These are phyloP conservation scores for Picochlorum sp. DNA, from an alignment of 139 green algal genomes.

Conservation along the genomic window DNA sequence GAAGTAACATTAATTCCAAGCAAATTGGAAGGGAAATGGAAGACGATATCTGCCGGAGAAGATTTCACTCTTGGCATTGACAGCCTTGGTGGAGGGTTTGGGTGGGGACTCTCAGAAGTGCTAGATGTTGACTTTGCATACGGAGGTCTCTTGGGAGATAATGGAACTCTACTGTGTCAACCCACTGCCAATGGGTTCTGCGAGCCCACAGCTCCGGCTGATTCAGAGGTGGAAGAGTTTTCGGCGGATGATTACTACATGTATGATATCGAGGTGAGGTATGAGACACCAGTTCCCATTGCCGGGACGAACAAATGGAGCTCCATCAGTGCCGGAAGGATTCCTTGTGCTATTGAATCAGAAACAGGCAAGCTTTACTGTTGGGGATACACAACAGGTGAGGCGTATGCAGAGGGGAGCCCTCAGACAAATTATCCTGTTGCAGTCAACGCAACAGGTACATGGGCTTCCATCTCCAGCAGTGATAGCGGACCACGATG, in stretches of 20 bases:
- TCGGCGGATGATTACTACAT: neutral
- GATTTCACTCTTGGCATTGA: conserved; percentile 9
- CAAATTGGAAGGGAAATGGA: conserved; percentile 6
- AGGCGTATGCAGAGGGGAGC: conserved; percentile 4
- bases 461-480: conserved; percentile 5
- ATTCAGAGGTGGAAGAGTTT: neutral
- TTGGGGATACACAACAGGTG: conserved; percentile 14
- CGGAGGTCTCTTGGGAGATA: conserved; percentile 2
- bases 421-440: conserved; percentile 6
- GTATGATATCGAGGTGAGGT: neutral
- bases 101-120: conserved; percentile 8
- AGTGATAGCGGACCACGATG: neutral
- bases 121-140: conserved; percentile 7
- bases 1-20: neutral
- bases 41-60: neutral
- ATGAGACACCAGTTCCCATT: conserved; percentile 2
- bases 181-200: conserved; percentile 1
- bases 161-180: neutral
- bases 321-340: conserved; percentile 6
- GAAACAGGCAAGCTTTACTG: neutral
- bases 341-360: conserved; percentile 8
- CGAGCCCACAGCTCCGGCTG: neutral
- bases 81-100: neutral
- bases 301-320: neutral
- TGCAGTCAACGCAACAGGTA: neutral